Percentiles rank a stretch among this genome's conserved stretches.
phyloP scores from a whole-genome alignment of 2,329 filamentous ascomycete species.

The Apiospora phragmitis region DNA sequence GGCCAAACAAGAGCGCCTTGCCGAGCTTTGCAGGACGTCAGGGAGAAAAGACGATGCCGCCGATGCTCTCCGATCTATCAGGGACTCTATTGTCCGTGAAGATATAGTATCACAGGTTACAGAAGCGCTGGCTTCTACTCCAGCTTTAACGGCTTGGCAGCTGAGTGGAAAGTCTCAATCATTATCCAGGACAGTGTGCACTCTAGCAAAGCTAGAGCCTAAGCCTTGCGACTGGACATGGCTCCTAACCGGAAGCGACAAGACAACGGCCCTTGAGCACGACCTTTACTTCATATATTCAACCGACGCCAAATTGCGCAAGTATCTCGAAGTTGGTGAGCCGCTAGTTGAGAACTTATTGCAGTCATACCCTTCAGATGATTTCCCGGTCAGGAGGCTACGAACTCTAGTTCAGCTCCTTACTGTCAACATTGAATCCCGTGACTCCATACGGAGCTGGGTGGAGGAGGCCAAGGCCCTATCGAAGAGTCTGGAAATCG shows the following conservation, averaged over 20 bases:
- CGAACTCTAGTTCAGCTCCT: constrained; percentile 52
- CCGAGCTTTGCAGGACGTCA: constrained; percentile 56
- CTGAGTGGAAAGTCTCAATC: constrained; percentile 47
- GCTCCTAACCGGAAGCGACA: constrained; percentile 51
- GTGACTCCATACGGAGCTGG: constrained; percentile 40
- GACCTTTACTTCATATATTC: constrained; percentile 52
- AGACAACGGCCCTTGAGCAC: constrained; percentile 61
- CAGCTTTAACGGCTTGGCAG: constrained; percentile 56
- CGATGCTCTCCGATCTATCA: constrained; percentile 59
- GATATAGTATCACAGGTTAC: constrained; percentile 58
- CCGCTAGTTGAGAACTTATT: constrained; percentile 48
- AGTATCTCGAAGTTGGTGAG: constrained; percentile 43
- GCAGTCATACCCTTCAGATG: constrained; percentile 48
- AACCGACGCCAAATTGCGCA: constrained; percentile 31
- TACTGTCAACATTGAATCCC: constrained; percentile 48
- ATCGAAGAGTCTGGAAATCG: constrained; percentile 35
- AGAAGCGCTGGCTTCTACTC: constrained; percentile 44
- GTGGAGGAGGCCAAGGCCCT: constrained; percentile 40
- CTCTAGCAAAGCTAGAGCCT: constrained; percentile 59
- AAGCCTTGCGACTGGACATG: constrained; percentile 59
- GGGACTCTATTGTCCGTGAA: constrained; percentile 59
- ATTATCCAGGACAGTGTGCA: constrained; percentile 60
- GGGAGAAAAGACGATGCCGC: constrained; percentile 59
- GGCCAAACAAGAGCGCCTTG: constrained; percentile 67
- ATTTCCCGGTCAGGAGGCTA: constrained; percentile 53